Percentiles rank a stretch among this genome's conserved stretches.
Conservation (phyloP, 139 green algal genomes). For the Chlorella sp. region DNA sequence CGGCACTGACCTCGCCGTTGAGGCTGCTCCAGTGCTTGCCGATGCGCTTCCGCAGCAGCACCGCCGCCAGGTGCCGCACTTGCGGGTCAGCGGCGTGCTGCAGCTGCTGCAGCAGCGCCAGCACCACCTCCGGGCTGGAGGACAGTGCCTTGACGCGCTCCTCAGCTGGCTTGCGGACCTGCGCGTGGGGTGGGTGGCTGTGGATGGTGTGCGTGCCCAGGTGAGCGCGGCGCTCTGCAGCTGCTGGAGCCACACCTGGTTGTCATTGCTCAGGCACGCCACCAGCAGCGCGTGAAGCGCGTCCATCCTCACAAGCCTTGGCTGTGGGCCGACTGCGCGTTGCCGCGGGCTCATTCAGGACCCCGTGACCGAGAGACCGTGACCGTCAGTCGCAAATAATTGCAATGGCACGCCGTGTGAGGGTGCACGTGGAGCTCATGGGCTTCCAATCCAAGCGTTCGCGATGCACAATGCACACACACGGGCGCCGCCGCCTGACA, state of each 20-base stretch:
- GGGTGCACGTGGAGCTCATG: no score
- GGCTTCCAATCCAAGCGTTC: no score
- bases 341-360: no score
- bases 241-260: not conserved
- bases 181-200: not conserved
- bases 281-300: not conserved
- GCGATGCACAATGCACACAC: no score
- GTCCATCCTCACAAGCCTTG: no score
- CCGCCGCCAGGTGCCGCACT: constrained; percentile 57
- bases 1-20: no score
- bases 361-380: no score
- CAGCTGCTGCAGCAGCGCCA: constrained; percentile 42
- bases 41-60: constrained; percentile 63
- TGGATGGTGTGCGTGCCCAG: not conserved
- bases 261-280: not conserved
- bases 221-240: no score
- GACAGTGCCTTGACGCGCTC: constrained; percentile 31
- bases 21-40: constrained; percentile 44
- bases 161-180: constrained; percentile 37
- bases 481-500: no score
- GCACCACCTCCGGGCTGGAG: constrained; percentile 34
- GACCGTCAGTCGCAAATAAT: no score
- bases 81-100: constrained; percentile 18
- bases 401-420: no score
- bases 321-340: no score